Evolutionary conservation across 129 eudicot species (phyloP), one percentile per base, ranked within the genome.

Genomic region (Arctium minus): DNA sequence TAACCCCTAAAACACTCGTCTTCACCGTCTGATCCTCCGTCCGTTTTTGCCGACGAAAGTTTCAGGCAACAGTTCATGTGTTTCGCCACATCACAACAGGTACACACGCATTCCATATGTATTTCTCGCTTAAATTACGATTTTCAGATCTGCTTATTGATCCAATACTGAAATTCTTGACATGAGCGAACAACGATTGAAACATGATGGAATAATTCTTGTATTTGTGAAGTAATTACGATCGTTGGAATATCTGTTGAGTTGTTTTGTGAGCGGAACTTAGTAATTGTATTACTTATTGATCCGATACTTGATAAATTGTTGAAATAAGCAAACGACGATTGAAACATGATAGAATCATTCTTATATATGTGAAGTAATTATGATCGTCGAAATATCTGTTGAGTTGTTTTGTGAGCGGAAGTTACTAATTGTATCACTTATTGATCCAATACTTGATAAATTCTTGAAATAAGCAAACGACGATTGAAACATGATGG

Each of bases 1-100:
- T 75, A 76, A 60, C 62, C 80, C 81, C 73, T 9, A 17, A 78
- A 64, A 78, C 81, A 29, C 56, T 5, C 70, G 48, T 76, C 80
- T 32, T 38, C 75, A 69, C 82, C 62, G 75, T 38, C 29, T 31
- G 38, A 46, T 12, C 22, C 69, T n/a, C 67, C 79, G 39, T 17
- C 62, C 74, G 82, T 29, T 62, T 62, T 30, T 46, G 40, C 75
- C 38, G 75, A 44, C 75, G 56, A 11, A 62, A 17, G 0, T 36
- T 78, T 78, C 81, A 12, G 81, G 73, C 73, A 22, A 40, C 60
- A 29, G 67, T 79, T 33, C 31, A 40, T 17, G 18, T n/a, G 69
- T 76, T n/a, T 31, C 42, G 42, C 13, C 70, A 76, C 8, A 76
- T 76, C 42, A 48, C 13, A 50, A 48, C 13, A 50, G 79, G 82